Base-by-base conservation (phyloP, 129 eudicot genomes). In the Deinandra increscens region DNA sequence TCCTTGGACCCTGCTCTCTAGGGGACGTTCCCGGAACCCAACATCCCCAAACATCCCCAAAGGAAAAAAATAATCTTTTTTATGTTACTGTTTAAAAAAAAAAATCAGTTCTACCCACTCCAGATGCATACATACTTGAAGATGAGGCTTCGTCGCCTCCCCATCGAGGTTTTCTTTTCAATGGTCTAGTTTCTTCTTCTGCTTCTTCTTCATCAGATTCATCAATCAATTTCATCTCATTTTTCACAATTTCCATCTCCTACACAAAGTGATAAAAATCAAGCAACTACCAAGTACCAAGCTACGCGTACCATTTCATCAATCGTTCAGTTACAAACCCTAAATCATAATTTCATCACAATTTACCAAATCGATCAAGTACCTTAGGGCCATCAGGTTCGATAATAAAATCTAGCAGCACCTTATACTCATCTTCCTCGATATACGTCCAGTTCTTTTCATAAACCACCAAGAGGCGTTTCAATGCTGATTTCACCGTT, bases 401-500 rank as follows among this genome's bases (percentile, higher is more conserved):
- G 51, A 86, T 58, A 76, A 86, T 73, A 22, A 86, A 81, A 26
- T 83, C 84, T 53, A 77, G 15, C 72, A 83, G 88, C 78, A 81
- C 85, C 68, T 38, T 56, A 45, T 83, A 86, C 33, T 79, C 48
- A 3, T 81, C 88, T 31, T 74, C 84, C 74, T 86, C 93, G 55
- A 86, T 86, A 48, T 64, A 79, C 60, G 1, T 22, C 88, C 93
- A 83, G 15, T 83, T 83, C 20, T 78, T 73, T 18, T 79, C 83
- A 31, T 81, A 86, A 64, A 71, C 51, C 51, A 64, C 31, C 55
- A 86, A 58, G 4, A 86, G 83, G 29, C 38, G 41, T 33, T 79
- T 83, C 72, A 83, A 66, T n/a, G 83, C 58, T 10, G 84, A 79
- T 44, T 68, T 69, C 48, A 83, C 88, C 3, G 56, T 55, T 69